A percentile compares a stretch with the other conserved stretches of the same genome.
Conservation (phyloP, 495 filamentous ascomycete species). For the Trichoderma virens region DNA sequence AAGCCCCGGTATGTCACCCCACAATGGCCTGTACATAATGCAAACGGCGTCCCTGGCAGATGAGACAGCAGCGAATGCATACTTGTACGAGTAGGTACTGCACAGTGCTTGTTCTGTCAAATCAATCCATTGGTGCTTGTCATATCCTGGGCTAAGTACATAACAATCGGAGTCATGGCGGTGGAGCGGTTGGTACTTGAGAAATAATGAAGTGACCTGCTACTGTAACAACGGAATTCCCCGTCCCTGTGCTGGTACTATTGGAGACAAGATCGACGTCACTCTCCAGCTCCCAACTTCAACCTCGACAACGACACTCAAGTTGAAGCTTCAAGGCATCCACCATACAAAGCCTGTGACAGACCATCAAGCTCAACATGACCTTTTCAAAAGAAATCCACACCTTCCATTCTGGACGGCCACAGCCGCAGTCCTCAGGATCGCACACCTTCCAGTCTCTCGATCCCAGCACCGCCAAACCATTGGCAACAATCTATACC, state of each 20-base stretch:
- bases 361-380: constrained; percentile 26
- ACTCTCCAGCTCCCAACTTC: background rate
- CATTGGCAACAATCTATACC: constrained; percentile 54
- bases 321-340: background rate
- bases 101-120: too few relatives aligned
- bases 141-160: too few relatives aligned
- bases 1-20: background rate
- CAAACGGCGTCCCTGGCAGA: background rate
- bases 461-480: constrained; percentile 58
- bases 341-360: background rate
- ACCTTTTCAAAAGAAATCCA: constrained; percentile 22
- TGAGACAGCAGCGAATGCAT: background rate
- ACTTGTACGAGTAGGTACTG: background rate
- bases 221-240: background rate
- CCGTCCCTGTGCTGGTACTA: background rate
- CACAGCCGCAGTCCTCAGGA: constrained; percentile 49
- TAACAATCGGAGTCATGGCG: too few relatives aligned
- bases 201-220: background rate
- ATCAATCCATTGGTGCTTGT: too few relatives aligned
- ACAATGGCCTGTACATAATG: background rate
- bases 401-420: constrained; percentile 62
- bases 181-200: background rate
- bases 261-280: constrained; percentile 1
- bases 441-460: constrained; percentile 53
- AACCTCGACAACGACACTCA: background rate